Evolutionary conservation across 148 eudicot genomes (phyloP).

Genomic region (Diospyros lotus): DNA sequence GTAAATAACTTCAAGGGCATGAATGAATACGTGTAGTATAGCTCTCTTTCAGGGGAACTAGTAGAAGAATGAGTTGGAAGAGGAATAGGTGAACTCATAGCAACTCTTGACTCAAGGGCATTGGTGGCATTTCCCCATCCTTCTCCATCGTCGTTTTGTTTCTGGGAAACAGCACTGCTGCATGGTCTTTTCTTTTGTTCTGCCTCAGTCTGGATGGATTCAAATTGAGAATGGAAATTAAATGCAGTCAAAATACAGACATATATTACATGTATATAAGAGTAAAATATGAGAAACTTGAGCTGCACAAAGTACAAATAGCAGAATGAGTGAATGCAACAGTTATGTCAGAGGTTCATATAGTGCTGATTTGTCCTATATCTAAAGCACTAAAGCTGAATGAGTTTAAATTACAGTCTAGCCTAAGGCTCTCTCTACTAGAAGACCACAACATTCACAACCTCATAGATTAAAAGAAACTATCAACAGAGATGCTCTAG

Average conservation of each 20-base stretch:
- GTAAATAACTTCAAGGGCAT: conserved; percentile 5
- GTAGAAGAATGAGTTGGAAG: conserved; percentile 30
- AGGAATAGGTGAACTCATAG: conserved; percentile 56
- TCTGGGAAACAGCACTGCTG: conserved; percentile 16
- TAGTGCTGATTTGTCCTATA: background rate
- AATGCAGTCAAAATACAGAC: background rate
- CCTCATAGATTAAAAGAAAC: background rate
- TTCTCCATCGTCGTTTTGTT: conserved; percentile 18
- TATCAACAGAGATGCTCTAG: background rate
- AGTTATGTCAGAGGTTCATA: background rate
- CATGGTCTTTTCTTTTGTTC: conserved; percentile 24
- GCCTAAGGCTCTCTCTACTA: background rate
- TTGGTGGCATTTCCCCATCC: conserved; percentile 12
- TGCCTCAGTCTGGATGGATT: conserved; percentile 14
- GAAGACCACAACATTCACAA: background rate
- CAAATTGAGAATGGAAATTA: background rate
- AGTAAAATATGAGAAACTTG: background rate
- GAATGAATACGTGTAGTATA: conserved; percentile 39
- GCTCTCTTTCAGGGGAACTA: conserved; percentile 39
- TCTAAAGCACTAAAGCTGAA: background rate
- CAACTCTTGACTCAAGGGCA: conserved; percentile 19
- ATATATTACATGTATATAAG: background rate
- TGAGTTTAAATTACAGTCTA: background rate
- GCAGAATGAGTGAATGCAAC: background rate
- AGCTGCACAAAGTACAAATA: background rate